Evolutionary conservation across 2,329 filamentous ascomycete genomes (phyloP), one percentile per base, ranked within the genome.

Genomic region (Aspergillus terreus): DNA sequence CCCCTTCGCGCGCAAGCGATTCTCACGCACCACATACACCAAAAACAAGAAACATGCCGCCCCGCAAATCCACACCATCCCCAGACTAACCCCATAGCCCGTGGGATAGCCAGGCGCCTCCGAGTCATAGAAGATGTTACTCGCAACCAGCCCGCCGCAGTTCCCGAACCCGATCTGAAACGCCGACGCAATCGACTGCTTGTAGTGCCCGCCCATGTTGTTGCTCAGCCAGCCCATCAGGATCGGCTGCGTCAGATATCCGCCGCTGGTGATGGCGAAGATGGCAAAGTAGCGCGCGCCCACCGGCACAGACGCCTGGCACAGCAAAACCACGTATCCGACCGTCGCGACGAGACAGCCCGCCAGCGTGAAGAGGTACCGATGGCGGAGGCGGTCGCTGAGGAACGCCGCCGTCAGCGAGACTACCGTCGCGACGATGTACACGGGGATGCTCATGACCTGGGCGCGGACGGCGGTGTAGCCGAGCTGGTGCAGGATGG

Each of bases 391-490:
- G 1, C 72, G 65, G 57, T 84, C 81, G 1, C 79, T 80, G 6
- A 71, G 58, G 58, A 74, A 77, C 1, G 80, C 77, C 23, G 71
- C 72, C 1, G 77, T 45, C 0, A 86, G 71, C 3, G 81, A 76
- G 1, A 83, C 62, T 4, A 82, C 80, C 45, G 86, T 83, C 12
- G 88, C 86, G 1, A 82, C 79, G 63, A 86, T 79, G 65, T 82
- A 80, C 56, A 85, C 79, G 4, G 80, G 77, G 17, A 80, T 72
- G 0, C 73, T 72, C 65, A 76, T 68, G 10, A 82, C 59, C 73
- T 82, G 55, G 63, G 81, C 71, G 6, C 61, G 63, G 19, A 78
- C 79, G 4, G 76, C 74, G 0, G 74, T 74, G 62, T 84, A 86
- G 3, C 83, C 81, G 1, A 86, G 69, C 36, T 78, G 76, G 11